phyloP scores from a whole-genome alignment of 495 filamentous ascomycete species.

The Aspergillus affinis region DNA sequence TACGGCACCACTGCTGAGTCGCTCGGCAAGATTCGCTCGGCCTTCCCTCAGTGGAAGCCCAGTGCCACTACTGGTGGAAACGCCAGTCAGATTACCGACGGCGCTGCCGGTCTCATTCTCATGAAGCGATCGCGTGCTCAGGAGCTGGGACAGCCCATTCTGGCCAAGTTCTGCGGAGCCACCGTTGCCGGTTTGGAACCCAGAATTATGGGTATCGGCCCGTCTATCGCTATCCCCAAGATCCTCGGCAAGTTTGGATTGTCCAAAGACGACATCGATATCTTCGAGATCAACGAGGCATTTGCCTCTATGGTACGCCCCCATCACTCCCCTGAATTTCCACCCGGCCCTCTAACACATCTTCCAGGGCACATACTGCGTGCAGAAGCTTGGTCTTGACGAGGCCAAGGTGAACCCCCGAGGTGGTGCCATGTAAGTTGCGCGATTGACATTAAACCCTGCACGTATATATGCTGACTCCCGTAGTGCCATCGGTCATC shows the following conservation, averaged over 20 bases:
- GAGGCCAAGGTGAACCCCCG: slow-evolving; percentile 85
- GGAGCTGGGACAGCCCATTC: slow-evolving; percentile 80
- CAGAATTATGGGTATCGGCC: slow-evolving; percentile 96
- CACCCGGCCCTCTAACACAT: slow-evolving; percentile 11
- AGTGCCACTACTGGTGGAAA: slow-evolving; percentile 88
- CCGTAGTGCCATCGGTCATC: slow-evolving; percentile 70
- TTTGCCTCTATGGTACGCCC: slow-evolving; percentile 84
- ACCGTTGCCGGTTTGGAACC: slow-evolving; percentile 86
- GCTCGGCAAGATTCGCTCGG: slow-evolving; percentile 79
- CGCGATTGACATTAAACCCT: slow-evolving; percentile 29
- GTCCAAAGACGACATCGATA: slow-evolving; percentile 76
- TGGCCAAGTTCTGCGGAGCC: slow-evolving; percentile 88
- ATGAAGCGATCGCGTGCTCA: slow-evolving; percentile 90
- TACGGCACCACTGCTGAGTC: slow-evolving; percentile 83
- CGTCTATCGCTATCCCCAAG: slow-evolving; percentile 90
- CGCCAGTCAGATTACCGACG: slow-evolving; percentile 91
- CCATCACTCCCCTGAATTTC: background rate
- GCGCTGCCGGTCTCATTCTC: slow-evolving; percentile 82
- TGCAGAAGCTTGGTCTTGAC: slow-evolving; percentile 72
- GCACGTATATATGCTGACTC: slow-evolving; percentile 13
- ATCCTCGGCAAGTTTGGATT: slow-evolving; percentile 76
- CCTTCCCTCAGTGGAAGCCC: slow-evolving; percentile 86
- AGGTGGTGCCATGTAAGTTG: slow-evolving; percentile 69
- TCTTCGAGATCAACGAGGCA: slow-evolving; percentile 94
- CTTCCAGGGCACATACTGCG: slow-evolving; percentile 72